These are phyloP conservation scores for Exophiala sp. DNA, from an alignment of 2,329 filamentous ascomycete species.

Conservation along the genomic window DNA sequence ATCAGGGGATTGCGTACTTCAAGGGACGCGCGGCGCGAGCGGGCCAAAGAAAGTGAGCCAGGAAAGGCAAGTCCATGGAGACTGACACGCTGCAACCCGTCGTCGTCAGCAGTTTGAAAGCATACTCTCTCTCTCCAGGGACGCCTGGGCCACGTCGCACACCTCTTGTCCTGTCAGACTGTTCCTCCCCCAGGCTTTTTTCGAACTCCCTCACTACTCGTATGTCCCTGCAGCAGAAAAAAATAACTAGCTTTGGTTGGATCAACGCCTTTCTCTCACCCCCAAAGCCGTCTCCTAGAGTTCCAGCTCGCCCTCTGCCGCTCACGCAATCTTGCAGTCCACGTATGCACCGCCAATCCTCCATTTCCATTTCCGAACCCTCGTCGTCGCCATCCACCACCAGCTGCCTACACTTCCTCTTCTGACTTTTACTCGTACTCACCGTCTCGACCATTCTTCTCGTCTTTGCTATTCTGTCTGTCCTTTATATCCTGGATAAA, in stretches of 20 bases:
- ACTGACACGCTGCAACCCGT: not conserved
- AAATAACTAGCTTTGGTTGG: too few relatives aligned
- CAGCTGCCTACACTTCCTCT: too few relatives aligned
- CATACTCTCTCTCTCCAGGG: not conserved
- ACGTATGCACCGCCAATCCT: too few relatives aligned
- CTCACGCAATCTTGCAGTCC: too few relatives aligned
- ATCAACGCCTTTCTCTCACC: not conserved
- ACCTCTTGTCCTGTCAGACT: not conserved
- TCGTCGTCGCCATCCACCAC: too few relatives aligned
- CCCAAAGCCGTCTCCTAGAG: too few relatives aligned
- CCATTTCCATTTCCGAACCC: too few relatives aligned
- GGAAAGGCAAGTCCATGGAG: not conserved
- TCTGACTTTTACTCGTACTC: too few relatives aligned
- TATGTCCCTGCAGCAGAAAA: too few relatives aligned
- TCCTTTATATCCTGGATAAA: constrained; percentile 49
- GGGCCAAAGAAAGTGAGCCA: not conserved
- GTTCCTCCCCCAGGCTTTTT: not conserved
- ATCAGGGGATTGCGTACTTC: too few relatives aligned
- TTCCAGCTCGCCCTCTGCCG: too few relatives aligned
- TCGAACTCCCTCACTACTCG: not conserved
- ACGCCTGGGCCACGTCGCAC: not conserved
- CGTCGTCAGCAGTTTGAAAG: not conserved
- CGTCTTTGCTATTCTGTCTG: not conserved
- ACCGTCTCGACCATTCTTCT: not conserved
- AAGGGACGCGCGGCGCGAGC: not conserved